Evolutionary conservation across 1,139 yeast species (phyloP).

Genomic region (Diutina siamensis): DNA sequence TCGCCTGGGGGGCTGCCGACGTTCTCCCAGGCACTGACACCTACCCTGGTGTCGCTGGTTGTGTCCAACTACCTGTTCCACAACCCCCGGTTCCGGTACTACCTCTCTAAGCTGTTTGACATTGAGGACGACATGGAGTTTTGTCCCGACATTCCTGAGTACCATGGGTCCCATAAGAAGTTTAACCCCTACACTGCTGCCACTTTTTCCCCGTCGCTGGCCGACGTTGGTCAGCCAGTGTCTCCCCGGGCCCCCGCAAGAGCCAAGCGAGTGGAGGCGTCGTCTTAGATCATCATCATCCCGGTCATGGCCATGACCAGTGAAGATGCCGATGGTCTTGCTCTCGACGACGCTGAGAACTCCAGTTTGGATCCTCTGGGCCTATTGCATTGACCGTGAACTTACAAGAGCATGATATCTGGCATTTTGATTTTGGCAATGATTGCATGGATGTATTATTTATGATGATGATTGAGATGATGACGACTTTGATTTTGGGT

Average conservation of each 20-base stretch:
- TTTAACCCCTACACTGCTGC: constrained; percentile 53
- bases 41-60: constrained; percentile 9
- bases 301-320: too few species aligned
- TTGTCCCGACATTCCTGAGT: constrained; percentile 43
- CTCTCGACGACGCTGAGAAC: not conserved
- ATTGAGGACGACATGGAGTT: constrained; percentile 56
- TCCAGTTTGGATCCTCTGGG: too few species aligned
- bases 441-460: not conserved
- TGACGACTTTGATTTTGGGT: not conserved
- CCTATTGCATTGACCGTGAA: not conserved
- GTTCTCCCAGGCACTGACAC: constrained; percentile 4
- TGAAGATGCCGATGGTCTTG: not conserved
- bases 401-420: too few species aligned
- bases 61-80: constrained; percentile 25
- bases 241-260: not conserved
- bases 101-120: constrained; percentile 49
- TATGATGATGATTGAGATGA: not conserved
- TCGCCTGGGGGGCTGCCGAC: constrained; percentile 4
- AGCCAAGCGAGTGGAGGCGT: not conserved
- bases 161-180: constrained; percentile 14
- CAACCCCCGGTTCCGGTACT: constrained; percentile 34
- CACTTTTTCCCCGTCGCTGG: constrained; percentile 34
- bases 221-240: not conserved
- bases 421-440: not conserved
- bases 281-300: not conserved